These are phyloP conservation scores for Cenchrus americanus DNA, from an alignment of 176 grass and related monocot genomes.

Conservation along the genomic window DNA sequence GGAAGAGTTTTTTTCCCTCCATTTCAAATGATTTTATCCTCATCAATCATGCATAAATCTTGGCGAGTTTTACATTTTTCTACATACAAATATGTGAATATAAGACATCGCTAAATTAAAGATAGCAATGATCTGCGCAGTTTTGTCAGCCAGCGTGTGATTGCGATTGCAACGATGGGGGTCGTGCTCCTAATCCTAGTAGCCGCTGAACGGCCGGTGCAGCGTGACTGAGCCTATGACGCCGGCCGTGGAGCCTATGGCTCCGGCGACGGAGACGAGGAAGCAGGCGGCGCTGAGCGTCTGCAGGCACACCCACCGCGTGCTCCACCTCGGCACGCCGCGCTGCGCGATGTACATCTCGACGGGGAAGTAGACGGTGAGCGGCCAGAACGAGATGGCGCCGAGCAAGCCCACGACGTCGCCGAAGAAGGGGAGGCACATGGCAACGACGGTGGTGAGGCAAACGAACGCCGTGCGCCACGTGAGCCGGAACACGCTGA, in stretches of 20 bases:
- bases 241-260: slow-evolving; percentile 55
- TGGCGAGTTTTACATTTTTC: no score
- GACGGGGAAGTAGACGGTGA: slow-evolving; percentile 69
- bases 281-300: slow-evolving; percentile 63
- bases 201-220: slow-evolving; percentile 58
- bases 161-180: not conserved
- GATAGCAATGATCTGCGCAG: not conserved
- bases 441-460: slow-evolving; percentile 57
- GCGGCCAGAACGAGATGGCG: slow-evolving; percentile 61
- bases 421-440: slow-evolving; percentile 71
- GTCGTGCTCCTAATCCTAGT: not conserved
- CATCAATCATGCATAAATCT: no score
- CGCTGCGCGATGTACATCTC: slow-evolving; percentile 66
- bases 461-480: slow-evolving; percentile 68
- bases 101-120: no score
- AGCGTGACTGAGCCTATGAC: slow-evolving; percentile 50
- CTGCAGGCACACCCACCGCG: slow-evolving; percentile 60
- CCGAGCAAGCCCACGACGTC: slow-evolving; percentile 71
- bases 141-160: not conserved
- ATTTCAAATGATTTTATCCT: no score
- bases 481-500: slow-evolving; percentile 53
- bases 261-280: slow-evolving; percentile 54
- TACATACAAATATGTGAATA: no score
- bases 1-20: no score
- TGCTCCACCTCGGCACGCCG: slow-evolving; percentile 34